Evolutionary conservation across 441 rosid species (phyloP), one percentile per base, ranked within the genome.

Genomic region (Adansonia rubrostipa): DNA sequence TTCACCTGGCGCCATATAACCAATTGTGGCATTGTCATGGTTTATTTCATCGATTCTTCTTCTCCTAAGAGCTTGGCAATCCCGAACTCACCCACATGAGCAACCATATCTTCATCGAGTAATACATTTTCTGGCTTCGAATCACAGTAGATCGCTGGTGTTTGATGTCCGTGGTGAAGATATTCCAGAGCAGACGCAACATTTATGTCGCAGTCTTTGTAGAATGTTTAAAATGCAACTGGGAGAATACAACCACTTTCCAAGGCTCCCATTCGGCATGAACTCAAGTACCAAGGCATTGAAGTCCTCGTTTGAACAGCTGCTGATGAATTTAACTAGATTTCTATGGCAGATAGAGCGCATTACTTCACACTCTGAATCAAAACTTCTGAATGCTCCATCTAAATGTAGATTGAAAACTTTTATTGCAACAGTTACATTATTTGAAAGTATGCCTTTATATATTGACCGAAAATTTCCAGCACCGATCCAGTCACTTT

Each of bases 71-170:
- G 63, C 33, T 58, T 58, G 28, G 63, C 63, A 58, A 58, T 58
- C 63, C 33, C 33, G 14, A 58, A 58, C 33, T 58, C 63, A 58
- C 63, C 28, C 13, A 58, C 63, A 58, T 19, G 33, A 58, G 33
- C 63, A 28, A 58, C 63, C 63, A 58, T 58, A 10, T 20, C 33
- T 58, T 20, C 63, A 20, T 58, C 63, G 3, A 58, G 33, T 58
- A 58, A 20, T 10, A 58, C 63, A 8, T 58, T 58, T 58, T 20
- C 63, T 9, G 63, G 63, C 33, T 58, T 19, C 33, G 20, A 3
- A 58, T 58, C 63, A 9, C 63, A 58, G 33, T 58, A 28, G 63
- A 58, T 58, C 63, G 20, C 63, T 17, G 22, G 61, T 56, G 61
- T 56, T 56, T n/a, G 61, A 17, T n/a, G 61, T n/a, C 61, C 33